A percentile compares a stretch with the other conserved stretches of the same genome.
phyloP scores from a whole-genome alignment of 148 eudicot species.

The Salicornia ramosissima region DNA sequence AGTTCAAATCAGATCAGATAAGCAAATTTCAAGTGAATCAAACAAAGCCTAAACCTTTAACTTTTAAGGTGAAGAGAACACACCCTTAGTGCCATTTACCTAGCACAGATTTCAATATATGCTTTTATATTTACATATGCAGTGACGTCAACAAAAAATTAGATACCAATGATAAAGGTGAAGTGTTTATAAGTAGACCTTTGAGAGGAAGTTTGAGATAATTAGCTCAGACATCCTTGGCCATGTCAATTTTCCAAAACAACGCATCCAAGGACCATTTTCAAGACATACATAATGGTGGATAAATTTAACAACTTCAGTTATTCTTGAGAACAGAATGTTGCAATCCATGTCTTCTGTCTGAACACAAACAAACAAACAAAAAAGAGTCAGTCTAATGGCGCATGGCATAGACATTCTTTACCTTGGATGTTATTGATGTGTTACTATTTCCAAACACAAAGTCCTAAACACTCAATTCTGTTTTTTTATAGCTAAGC shows the following conservation, averaged over 20 bases:
- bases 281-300: constrained; percentile 51
- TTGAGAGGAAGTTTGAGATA: constrained; percentile 75
- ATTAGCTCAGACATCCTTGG: constrained; percentile 93
- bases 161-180: neutral
- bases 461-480: neutral
- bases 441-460: neutral
- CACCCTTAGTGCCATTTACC: no score
- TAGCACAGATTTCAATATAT: no score
- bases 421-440: neutral
- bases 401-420: neutral
- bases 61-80: no score
- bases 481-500: neutral
- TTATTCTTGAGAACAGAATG: constrained; percentile 54
- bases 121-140: neutral
- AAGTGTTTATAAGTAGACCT: constrained; percentile 40
- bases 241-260: constrained; percentile 94
- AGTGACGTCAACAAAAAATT: neutral
- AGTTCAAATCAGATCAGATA: no score
- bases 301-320: constrained; percentile 53
- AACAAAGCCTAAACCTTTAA: no score
- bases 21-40: no score
- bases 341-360: constrained; percentile 44
- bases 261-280: constrained; percentile 69
- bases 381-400: constrained; percentile 6
- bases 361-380: constrained; percentile 48